Evolutionary conservation across 2,329 filamentous ascomycete species (phyloP).

Genomic region (Paecilomyces variotii): DNA sequence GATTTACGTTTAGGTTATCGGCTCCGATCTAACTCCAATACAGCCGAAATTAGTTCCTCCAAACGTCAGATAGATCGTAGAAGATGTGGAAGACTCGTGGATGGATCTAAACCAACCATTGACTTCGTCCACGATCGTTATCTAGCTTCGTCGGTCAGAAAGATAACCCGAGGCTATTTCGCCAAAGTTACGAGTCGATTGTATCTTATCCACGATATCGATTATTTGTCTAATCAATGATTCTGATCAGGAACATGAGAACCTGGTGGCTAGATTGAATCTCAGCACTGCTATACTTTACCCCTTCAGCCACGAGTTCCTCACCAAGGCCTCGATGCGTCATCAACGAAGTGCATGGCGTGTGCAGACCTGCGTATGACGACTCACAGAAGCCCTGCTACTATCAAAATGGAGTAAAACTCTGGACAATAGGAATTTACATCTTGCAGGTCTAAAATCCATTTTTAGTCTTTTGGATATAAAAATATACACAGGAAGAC

Average conservation of each 20-base stretch:
- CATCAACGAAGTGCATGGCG: constrained; percentile 64
- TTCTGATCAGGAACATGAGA: too few species aligned
- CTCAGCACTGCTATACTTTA: constrained; percentile 71
- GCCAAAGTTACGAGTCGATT: too few species aligned
- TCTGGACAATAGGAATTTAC: too few species aligned
- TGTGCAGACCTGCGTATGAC: constrained; percentile 30
- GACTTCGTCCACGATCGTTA: too few species aligned
- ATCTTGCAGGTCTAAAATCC: too few species aligned
- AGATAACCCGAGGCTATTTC: too few species aligned
- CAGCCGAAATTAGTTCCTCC: constrained; percentile 8
- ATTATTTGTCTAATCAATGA: too few species aligned
- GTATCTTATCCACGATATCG: too few species aligned
- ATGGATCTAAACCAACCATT: too few species aligned
- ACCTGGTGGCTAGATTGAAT: constrained; percentile 21
- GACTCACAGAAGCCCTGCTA: constrained; percentile 56
- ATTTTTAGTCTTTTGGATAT: background rate
- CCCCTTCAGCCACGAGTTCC: constrained; percentile 56
- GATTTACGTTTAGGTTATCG: constrained; percentile 6
- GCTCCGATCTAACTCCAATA: constrained; percentile 21
- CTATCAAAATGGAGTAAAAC: constrained; percentile 62
- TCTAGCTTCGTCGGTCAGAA: too few species aligned
- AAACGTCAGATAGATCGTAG: too few species aligned
- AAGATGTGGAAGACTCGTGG: too few species aligned
- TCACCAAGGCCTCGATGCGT: constrained; percentile 59
- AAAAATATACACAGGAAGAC: background rate